Base-by-base conservation (phyloP, 805 yeast species). In the Myxozyma mucilagina region DNA sequence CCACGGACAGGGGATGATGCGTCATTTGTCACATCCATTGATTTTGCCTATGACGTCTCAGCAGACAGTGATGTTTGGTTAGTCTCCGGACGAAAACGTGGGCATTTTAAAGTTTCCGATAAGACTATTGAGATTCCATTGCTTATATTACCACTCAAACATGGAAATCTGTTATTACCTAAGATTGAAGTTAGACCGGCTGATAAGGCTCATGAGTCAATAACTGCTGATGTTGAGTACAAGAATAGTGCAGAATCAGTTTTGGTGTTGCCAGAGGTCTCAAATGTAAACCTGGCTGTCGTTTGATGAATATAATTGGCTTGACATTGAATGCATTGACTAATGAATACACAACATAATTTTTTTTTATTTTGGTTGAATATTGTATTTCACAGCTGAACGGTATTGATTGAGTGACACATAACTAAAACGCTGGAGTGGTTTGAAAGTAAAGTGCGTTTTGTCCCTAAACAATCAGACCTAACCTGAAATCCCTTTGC, bases 111-210 rank as follows among this genome's bases (percentile, higher is more conserved):
- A 7, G 54, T 63, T 24, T 36, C 56, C 3, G 59, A 47, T 34
- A 36, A 51, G 41, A 32, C 47, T 16, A 43, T 69, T 2, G 68
- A 65, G 8, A 65, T 73, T 2, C 72, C 79, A 16, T 60, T 91
- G 16, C 75, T 80, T 2, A 72, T 92, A 63, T 80, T 90, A 14
- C 97, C 98, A 0, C 72, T 90, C 56, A 86, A 83, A 62, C 83
- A 86, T 24, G 97, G 98, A 0, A 85, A 86, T 60, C 70, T 92
- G 9, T 73, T 78, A 1, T 76, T 89, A 39, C 97, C 97, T 0
- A 80, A 77, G 57, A 76, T 89, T 3, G 81, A 79, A 35, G 77
- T 87, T 16, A 74, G 72, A 14, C 68, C n/a, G n/a, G n/a, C 69
- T 16, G 68, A 69, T 32, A 74, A 72, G n/a, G 47, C 24, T 16